Base-by-base conservation (phyloP, 192 early-diverging fungal species). In the Backusella liffmaniae region DNA sequence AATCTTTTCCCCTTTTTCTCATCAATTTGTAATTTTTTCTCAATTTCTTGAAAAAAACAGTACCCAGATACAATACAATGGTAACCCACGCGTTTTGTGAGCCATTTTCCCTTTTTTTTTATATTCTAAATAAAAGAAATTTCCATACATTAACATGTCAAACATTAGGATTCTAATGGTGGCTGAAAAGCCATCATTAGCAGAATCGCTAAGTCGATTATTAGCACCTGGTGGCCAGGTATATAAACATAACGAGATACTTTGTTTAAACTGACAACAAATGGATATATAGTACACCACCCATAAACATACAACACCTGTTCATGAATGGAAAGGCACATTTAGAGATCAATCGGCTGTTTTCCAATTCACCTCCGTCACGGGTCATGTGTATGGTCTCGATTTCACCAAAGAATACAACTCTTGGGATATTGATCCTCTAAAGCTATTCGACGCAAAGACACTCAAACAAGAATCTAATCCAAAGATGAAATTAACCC, bases 341-440 rank as follows among this genome's bases (percentile, higher is more conserved):
- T 81, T 77, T 44, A 51, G 67, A n/a, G 66, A 59, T 26, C 56
- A 77, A 41, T 76, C 70, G 16, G 77, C 76, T 3, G 15, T 62
- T 36, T 80, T 81, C 66, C 71, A 80, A 29, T 79, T 84, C 67
- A 84, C 83, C 13, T 78, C 82, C 0, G 85, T 86, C 4, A 82
- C 75, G 39, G 85, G 85, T 7, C 75, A 86, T 42, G 75, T 86
- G 3, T 84, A 82, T 67, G 78, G 75, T 51, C 53, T 85, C 9
- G 85, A 86, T 44, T 86, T 86, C 65, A 77, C 81, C 3, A 46
- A 72, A 56, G 81, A 78, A 53, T 73, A 73, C 65, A 87, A 87
- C 56, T 79, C 78, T 9, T 87, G 86, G 86, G 75, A 87, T 16
- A 77, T 86, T 49, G 82, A 88, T 69, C 86, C 86, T 16, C 34